Conservation (phyloP, 441 rosid species). For the Syzygium malaccense region DNA sequence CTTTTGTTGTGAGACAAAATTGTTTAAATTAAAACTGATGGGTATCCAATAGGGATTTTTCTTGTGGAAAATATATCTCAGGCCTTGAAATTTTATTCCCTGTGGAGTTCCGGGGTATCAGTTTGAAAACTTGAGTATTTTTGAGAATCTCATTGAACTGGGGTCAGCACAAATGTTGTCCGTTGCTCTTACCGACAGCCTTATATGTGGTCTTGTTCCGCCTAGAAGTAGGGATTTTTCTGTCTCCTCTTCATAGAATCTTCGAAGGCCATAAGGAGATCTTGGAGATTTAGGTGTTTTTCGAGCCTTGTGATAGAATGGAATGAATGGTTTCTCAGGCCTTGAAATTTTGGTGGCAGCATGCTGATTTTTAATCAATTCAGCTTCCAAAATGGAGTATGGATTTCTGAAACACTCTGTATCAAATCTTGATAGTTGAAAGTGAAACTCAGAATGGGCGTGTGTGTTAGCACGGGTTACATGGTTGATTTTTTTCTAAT, state of each 20-base stretch:
- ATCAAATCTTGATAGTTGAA: background rate
- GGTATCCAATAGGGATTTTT: background rate
- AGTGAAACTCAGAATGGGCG: background rate
- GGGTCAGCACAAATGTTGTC: background rate
- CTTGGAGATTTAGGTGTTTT: background rate
- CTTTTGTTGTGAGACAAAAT: background rate
- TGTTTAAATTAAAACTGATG: background rate
- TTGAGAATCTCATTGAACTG: background rate
- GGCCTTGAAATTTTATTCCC: background rate
- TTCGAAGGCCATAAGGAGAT: background rate
- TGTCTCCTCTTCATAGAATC: background rate
- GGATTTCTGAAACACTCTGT: background rate
- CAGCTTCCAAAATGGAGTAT: background rate
- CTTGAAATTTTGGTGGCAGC: background rate
- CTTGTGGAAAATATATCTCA: background rate
- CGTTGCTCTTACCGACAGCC: background rate
- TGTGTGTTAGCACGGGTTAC: background rate
- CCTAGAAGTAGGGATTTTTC: background rate
- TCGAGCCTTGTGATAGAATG: background rate
- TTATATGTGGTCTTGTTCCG: background rate
- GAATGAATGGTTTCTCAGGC: background rate
- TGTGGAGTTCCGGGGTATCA: background rate
- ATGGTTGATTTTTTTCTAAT: background rate
- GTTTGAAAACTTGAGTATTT: background rate
- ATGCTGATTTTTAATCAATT: background rate